phyloP scores from a whole-genome alignment of 176 grass and related monocot species.

The Elymus sibiricus region DNA sequence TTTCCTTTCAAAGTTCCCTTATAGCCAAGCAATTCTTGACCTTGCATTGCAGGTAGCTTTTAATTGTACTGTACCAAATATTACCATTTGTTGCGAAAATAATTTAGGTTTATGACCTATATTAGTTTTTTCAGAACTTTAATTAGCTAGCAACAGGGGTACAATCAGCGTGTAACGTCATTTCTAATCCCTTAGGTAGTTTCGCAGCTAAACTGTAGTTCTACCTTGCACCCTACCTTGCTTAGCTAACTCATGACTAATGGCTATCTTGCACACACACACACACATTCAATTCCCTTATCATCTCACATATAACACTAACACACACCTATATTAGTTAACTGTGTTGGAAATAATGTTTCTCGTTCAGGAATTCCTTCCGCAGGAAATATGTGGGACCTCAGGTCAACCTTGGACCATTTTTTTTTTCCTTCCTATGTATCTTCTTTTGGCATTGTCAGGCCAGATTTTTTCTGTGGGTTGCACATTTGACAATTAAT shows the following conservation, averaged over 20 bases:
- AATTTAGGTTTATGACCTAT: conserved; percentile 8
- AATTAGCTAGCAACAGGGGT: not conserved
- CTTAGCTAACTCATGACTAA: not conserved
- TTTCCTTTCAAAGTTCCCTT: conserved; percentile 93
- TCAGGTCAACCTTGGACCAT: not conserved
- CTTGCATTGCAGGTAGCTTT: conserved; percentile 82
- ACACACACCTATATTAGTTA: not conserved
- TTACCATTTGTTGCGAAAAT: not conserved
- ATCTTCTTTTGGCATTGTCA: not conserved
- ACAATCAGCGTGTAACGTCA: not conserved
- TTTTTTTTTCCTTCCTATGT: not conserved
- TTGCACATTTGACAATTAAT: not conserved
- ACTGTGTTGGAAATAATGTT: not conserved
- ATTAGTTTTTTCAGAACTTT: not conserved
- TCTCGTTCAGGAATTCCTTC: not conserved
- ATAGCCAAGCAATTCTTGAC: conserved; percentile 92
- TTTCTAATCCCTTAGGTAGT: not conserved
- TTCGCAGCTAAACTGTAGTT: no score
- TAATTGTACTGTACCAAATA: conserved; percentile 14
- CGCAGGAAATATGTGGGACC: not conserved
- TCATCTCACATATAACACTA: not conserved
- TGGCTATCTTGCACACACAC: not conserved
- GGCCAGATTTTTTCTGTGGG: not conserved
- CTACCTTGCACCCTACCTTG: no score
- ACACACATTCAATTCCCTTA: not conserved